Evolutionary conservation across 768 basidiomycete species (phyloP).

Genomic region (Pisolithus sp.): DNA sequence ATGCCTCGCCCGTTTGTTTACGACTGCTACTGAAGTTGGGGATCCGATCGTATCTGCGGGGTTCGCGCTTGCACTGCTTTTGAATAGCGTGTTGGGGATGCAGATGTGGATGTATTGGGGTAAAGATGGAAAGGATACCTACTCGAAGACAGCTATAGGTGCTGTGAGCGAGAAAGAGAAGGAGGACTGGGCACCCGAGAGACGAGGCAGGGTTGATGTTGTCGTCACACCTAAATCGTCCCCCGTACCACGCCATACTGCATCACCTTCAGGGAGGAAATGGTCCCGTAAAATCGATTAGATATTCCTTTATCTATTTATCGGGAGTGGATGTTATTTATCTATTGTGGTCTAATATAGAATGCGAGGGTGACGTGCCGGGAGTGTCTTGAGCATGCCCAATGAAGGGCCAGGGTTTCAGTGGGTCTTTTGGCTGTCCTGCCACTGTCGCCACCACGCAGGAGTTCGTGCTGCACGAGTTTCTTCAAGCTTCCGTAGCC

Average conservation of each 20-base stretch:
- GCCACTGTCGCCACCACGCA: slow-evolving; percentile 28
- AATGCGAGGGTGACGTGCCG: background rate
- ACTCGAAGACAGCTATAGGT: slow-evolving; percentile 13
- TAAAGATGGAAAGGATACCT: slow-evolving; percentile 33
- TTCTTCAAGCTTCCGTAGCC: slow-evolving; percentile 17
- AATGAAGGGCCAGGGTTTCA: background rate
- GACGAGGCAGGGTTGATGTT: slow-evolving; percentile 34
- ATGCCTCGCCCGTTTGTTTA: slow-evolving; percentile 89
- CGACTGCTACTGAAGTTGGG: slow-evolving; percentile 83
- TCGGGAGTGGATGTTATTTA: slow-evolving; percentile 16
- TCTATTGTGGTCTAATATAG: slow-evolving; percentile 1
- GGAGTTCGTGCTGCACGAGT: slow-evolving; percentile 17
- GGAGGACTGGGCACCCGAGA: slow-evolving; percentile 18
- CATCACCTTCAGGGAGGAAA: slow-evolving; percentile 51
- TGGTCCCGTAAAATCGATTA: slow-evolving; percentile 75
- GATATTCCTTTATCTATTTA: slow-evolving; percentile 16
- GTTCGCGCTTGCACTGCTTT: slow-evolving; percentile 72
- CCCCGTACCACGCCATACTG: slow-evolving; percentile 32
- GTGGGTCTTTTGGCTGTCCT: slow-evolving; percentile 14
- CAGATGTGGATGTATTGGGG: slow-evolving; percentile 89
- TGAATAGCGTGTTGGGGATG: slow-evolving; percentile 78
- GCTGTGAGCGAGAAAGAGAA: slow-evolving; percentile 23
- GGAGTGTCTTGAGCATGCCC: background rate
- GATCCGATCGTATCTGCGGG: slow-evolving; percentile 78
- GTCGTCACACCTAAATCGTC: slow-evolving; percentile 34